These are phyloP conservation scores for Aspergillus sp. DNA, from an alignment of 2,329 filamentous ascomycete genomes.

Conservation along the genomic window DNA sequence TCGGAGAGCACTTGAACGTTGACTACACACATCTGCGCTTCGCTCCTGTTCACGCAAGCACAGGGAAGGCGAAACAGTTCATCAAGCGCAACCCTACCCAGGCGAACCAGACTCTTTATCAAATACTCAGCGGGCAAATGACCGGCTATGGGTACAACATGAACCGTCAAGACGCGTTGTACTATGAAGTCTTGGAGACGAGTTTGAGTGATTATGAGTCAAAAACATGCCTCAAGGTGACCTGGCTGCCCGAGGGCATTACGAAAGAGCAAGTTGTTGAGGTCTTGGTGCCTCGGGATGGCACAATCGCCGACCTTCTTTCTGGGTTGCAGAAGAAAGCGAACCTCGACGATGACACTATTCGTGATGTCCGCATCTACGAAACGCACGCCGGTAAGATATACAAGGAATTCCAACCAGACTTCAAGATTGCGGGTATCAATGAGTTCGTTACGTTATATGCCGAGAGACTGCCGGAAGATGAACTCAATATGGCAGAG, in stretches of 20 bases:
- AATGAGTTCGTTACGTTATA: conserved; percentile 83
- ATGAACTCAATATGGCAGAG: conserved; percentile 61
- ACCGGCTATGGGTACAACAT: conserved; percentile 65
- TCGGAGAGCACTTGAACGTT: conserved; percentile 72
- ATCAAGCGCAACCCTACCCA: conserved; percentile 71
- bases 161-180: conserved; percentile 74
- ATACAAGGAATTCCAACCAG: conserved; percentile 69
- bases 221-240: conserved; percentile 81
- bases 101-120: conserved; percentile 69
- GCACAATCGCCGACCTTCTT: conserved; percentile 75
- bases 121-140: conserved; percentile 74
- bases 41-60: conserved; percentile 75
- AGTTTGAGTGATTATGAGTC: conserved; percentile 90
- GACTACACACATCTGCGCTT: conserved; percentile 88
- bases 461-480: conserved; percentile 75
- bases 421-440: conserved; percentile 73
- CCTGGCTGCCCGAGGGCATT: conserved; percentile 83
- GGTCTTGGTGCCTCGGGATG: conserved; percentile 82
- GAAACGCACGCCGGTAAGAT: conserved; percentile 81
- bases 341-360: conserved; percentile 71
- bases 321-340: conserved; percentile 75
- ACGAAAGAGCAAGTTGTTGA: conserved; percentile 85
- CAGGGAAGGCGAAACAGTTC: conserved; percentile 71
- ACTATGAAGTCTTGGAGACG: conserved; percentile 92
- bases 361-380: conserved; percentile 72